Conservation (phyloP, 176 grass and related monocot species). For the Otatea glauca region DNA sequence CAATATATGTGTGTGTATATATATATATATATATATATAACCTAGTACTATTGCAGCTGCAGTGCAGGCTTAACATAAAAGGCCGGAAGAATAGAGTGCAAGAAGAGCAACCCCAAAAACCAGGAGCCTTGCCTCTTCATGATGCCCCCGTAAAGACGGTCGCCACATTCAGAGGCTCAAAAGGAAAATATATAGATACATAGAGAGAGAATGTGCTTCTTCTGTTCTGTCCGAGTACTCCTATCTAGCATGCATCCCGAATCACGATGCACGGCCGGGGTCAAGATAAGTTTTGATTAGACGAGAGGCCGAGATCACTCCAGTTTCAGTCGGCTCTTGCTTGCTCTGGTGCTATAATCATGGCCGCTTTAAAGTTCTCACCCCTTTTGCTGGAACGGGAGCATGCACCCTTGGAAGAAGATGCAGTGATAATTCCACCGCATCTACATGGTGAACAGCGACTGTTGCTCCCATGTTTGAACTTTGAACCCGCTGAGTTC, state of each 20-base stretch:
- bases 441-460: slow-evolving; percentile 13
- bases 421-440: slow-evolving; percentile 9
- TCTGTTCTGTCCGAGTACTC: neutral
- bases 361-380: slow-evolving; percentile 22
- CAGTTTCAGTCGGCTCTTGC: neutral
- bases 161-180: neutral
- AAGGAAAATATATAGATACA: neutral
- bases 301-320: slow-evolving; percentile 22
- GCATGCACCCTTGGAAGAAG: neutral
- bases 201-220: neutral
- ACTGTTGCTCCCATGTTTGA: neutral
- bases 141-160: slow-evolving; percentile 42
- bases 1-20: too few species aligned
- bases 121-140: slow-evolving; percentile 2
- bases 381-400: slow-evolving; percentile 19
- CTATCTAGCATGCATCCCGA: neutral
- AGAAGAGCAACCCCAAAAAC: neutral
- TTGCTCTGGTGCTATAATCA: neutral
- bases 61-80: neutral
- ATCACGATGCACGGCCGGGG: neutral
- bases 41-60: neutral
- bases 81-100: neutral
- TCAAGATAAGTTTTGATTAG: neutral
- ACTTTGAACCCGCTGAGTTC: neutral
- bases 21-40: neutral